Base-by-base conservation (phyloP, 345 rosid genomes). In the Punica granatum region DNA sequence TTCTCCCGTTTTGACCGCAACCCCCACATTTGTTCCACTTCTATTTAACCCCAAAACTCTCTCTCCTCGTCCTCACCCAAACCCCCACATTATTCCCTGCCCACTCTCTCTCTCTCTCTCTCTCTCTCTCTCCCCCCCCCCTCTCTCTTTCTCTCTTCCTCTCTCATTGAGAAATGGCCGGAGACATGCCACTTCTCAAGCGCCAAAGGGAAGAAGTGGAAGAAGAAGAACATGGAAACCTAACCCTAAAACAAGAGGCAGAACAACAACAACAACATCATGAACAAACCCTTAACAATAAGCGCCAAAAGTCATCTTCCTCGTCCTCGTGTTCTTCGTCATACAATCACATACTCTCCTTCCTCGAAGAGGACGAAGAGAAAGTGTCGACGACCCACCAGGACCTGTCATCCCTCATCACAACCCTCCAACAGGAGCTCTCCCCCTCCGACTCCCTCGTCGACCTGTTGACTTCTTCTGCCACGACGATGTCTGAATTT, bases 41-140 rank as follows among this genome's bases (percentile, higher is more conserved):
- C 86, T 91, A 88, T 85, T 85, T 85, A 90, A 76, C 9, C 67
- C 76, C 76, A 74, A 60, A 42, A 68, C 68, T 80, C 87, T 85
- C 85, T 77, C 83, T 73, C 81, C 73, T 74, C 80, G 76, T 68
- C 74, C 64, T 48, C 11, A 14, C 60, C 35, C 13, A 58, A 26
- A 65, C 0, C 48, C 28, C 6, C 25, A 25, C 11, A 39, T 35
- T 37, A 21, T 63, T 60, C 66, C 71, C 59, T 67, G 34, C 63
- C 72, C 73, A 42, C 31, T 28, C 23, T 0, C 43, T 42, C 36
- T 16, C 62, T 18, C 14, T n/a, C 21, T 7, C 31, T 9, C 44
- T 23, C 43, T 11, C n/a, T 63, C 56, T 61, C 35, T 65, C 58
- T 33, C 7, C 31, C 15, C 31, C 37, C 12, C n/a, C 16, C 31